These are phyloP conservation scores for Hippophae gyantsensis DNA, from an alignment of 306 rosid genomes.

Conservation along the genomic window DNA sequence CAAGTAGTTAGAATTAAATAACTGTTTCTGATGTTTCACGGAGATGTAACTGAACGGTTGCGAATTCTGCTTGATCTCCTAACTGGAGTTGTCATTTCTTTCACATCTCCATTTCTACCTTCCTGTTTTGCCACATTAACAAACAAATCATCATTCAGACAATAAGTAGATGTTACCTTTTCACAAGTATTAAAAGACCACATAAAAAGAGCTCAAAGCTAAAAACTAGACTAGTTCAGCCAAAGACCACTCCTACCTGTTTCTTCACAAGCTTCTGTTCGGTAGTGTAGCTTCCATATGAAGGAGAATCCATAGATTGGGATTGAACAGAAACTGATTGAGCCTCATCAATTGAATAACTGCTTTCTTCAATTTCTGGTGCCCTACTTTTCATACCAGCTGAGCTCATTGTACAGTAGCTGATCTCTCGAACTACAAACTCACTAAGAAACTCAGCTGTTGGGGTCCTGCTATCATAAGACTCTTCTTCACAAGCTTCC, in stretches of 20 bases:
- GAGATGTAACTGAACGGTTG: conserved; percentile 24
- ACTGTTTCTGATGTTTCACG: conserved; percentile 9
- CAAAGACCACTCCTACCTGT: conserved; percentile 17
- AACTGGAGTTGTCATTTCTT: conserved; percentile 26
- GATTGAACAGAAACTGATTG: conserved; percentile 18
- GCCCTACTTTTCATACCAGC: conserved; percentile 7
- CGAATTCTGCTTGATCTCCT: conserved; percentile 45
- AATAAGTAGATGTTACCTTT: not conserved
- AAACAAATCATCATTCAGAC: not conserved
- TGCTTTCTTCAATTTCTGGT: conserved; percentile 23
- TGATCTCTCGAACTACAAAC: conserved; percentile 28
- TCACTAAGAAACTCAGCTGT: conserved; percentile 32
- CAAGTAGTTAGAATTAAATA: too few relatives aligned
- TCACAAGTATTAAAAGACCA: not conserved
- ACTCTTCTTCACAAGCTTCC: conserved; percentile 8
- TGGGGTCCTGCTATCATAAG: conserved; percentile 17
- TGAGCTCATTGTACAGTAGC: conserved; percentile 11
- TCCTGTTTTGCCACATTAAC: conserved; percentile 14
- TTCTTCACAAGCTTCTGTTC: conserved; percentile 17
- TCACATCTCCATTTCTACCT: conserved; percentile 21
- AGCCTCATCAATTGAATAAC: conserved; percentile 13
- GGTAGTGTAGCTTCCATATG: conserved; percentile 23
- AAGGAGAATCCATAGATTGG: conserved; percentile 14
- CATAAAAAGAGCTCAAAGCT: not conserved
- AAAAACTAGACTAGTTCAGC: not conserved